Base-by-base conservation (phyloP, 2,329 filamentous ascomycete genomes). In the Fusarium sp. region DNA sequence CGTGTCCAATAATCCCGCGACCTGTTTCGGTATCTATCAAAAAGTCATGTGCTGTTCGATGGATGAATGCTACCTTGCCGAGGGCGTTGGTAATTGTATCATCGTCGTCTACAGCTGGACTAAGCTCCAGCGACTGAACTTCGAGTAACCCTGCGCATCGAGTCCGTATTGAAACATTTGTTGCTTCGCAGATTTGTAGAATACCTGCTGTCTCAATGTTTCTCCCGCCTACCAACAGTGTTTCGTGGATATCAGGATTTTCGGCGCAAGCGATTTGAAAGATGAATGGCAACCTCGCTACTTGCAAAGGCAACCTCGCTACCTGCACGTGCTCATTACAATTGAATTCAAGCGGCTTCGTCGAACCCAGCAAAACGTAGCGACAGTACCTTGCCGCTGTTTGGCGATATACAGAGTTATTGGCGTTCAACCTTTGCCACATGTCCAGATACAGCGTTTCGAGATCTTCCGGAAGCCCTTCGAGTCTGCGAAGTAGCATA, bases 401-500 rank as follows among this genome's bases (percentile, higher is more conserved):
- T 3, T 59, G 9, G 1, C n/a, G 25, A 45, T 72, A 72, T 1
- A 71, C 22, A 3, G 45, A 11, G 8, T 54, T 60, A 4, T 53
- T 53, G 1, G 58, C 40, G 3, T 69, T 69, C 0, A 64, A 2
- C 1, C 68, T 52, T 4, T 63, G 6, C 70, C 70, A 72, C 62
- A 72, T 63, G 3, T 55, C 53, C 6, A 14, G 3, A 18, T 72
- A 71, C 1, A 72, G 15, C 4, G 47, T 12, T 15, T 59, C 18
- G 2, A 72, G 45, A 1, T 66, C 70, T 5, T 15, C 11, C 0
- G 61, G 68, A 0, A 71, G 38, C 4, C 14, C 38, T 0, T 45
- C 0, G 0, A 71, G n/a, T 0, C 68, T 45, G 11, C 1, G 2
- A 2, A 34, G 16, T 8, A 71, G 46, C 15, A 44, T 30, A 0